Conservation (phyloP, 176 grass and related monocot species). For the Ensete ventricosum region DNA sequence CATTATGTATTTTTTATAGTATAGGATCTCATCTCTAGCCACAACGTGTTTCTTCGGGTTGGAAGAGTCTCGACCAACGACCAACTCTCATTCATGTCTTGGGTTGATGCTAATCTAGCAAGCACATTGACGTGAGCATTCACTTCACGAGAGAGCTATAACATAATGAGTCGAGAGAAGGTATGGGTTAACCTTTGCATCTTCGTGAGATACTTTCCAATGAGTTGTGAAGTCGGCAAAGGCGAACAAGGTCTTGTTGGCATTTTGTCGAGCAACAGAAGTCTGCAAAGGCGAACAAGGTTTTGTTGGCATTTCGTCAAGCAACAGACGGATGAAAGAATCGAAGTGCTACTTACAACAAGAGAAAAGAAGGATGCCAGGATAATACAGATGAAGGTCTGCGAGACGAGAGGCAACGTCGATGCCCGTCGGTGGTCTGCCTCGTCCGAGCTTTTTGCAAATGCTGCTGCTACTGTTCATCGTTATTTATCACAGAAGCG, state of each 20-base stretch:
- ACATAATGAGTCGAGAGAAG: no score
- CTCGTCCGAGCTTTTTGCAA: slow-evolving; percentile 36
- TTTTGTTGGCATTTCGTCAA: slow-evolving; percentile 5
- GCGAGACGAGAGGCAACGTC: slow-evolving; percentile 45
- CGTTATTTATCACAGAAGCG: no score
- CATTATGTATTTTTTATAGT: no score
- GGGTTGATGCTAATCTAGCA: no score
- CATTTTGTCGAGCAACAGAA: slow-evolving; percentile 4
- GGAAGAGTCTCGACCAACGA: no score
- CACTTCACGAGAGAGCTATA: no score
- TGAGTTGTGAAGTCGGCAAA: neutral
- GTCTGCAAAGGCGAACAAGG: neutral
- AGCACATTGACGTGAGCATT: no score
- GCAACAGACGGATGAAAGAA: neutral
- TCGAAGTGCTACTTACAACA: neutral
- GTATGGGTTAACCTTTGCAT: no score
- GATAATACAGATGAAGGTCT: neutral
- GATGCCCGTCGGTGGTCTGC: slow-evolving; percentile 40
- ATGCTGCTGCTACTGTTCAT: slow-evolving; percentile 10
- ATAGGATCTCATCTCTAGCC: no score
- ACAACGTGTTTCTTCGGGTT: no score
- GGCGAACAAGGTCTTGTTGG: neutral
- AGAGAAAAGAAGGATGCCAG: neutral
- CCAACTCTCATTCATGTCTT: no score
- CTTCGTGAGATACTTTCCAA: no score